A percentile compares a stretch with the other conserved stretches of the same genome.
These are phyloP conservation scores for Tuber brumale DNA, from an alignment of 495 filamentous ascomycete species.

Conservation along the genomic window DNA sequence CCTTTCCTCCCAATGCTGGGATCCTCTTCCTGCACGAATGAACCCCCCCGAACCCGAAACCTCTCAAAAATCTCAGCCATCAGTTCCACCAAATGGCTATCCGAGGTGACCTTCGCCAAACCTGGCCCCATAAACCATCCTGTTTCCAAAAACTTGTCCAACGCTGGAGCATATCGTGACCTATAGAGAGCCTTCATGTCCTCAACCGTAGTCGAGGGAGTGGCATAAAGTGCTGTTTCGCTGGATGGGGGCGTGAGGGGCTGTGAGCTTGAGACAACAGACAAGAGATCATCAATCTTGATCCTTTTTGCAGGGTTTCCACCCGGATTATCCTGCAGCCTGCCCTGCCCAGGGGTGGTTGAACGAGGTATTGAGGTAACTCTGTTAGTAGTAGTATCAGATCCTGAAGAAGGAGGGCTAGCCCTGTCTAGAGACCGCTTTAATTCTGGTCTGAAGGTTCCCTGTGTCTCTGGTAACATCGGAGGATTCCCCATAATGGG, in stretches of 20 bases:
- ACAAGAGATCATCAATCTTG: slow-evolving; percentile 41
- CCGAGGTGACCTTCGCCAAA: slow-evolving; percentile 23
- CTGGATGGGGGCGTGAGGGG: slow-evolving; percentile 41
- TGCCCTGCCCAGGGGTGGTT: slow-evolving; percentile 24
- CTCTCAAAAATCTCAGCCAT: slow-evolving; percentile 38
- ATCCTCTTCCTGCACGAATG: slow-evolving; percentile 40
- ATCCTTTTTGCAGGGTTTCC: slow-evolving; percentile 40
- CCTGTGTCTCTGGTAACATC: slow-evolving; percentile 28
- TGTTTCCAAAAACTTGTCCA: slow-evolving; percentile 38
- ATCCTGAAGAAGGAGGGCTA: slow-evolving; percentile 39
- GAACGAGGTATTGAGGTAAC: slow-evolving; percentile 38
- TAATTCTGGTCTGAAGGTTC: slow-evolving; percentile 36
- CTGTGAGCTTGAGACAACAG: slow-evolving; percentile 33
- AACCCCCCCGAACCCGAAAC: slow-evolving; percentile 35
- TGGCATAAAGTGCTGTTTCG: slow-evolving; percentile 31
- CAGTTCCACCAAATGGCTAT: slow-evolving; percentile 31
- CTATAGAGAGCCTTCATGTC: slow-evolving; percentile 33
- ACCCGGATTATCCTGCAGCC: slow-evolving; percentile 29
- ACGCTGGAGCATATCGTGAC: slow-evolving; percentile 27
- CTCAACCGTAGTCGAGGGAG: slow-evolving; percentile 31
- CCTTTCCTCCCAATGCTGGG: slow-evolving; percentile 31
- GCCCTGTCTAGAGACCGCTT: slow-evolving; percentile 37
- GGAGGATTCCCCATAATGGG: slow-evolving; percentile 34
- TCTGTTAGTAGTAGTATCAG: slow-evolving; percentile 35
- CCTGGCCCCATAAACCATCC: slow-evolving; percentile 36